Percentiles rank a stretch among this genome's conserved stretches.
Conservation (phyloP, 805 yeast genomes). For the Metschnikowia kofuensis region DNA sequence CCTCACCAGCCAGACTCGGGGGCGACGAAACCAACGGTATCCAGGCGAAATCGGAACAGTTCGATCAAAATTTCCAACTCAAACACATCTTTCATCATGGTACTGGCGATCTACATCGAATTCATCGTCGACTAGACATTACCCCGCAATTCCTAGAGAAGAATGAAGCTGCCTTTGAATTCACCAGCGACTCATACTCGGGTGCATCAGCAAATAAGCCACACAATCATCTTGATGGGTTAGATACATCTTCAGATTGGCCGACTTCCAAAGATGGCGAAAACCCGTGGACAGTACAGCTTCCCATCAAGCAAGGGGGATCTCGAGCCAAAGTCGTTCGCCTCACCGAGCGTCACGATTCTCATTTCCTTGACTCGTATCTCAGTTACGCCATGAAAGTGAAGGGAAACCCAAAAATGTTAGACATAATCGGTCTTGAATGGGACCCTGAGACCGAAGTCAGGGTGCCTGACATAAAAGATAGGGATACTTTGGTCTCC, state of each 20-base stretch:
- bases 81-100: conserved; percentile 65
- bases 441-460: conserved; percentile 58
- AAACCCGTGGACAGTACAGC: conserved; percentile 39
- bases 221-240: not conserved
- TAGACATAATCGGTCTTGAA: conserved; percentile 46
- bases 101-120: conserved; percentile 40
- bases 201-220: not conserved
- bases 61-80: conserved; percentile 26
- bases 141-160: conserved; percentile 37
- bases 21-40: too few relatives aligned
- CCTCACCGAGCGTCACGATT: conserved; percentile 41
- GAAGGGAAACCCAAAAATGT: conserved; percentile 34
- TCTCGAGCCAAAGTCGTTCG: conserved; percentile 23
- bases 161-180: conserved; percentile 8
- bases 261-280: conserved; percentile 27
- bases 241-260: conserved; percentile 31
- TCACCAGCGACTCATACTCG: not conserved
- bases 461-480: conserved; percentile 70
- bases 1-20: not conserved
- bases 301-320: conserved; percentile 26
- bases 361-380: conserved; percentile 66
- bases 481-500: conserved; percentile 66
- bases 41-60: not conserved
- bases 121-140: conserved; percentile 51
- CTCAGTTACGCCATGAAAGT: conserved; percentile 52